A percentile compares a stretch with the other conserved stretches of the same genome.
Conservation (phyloP, 2,329 filamentous ascomycete genomes). For the Chlorencoelia australis region DNA sequence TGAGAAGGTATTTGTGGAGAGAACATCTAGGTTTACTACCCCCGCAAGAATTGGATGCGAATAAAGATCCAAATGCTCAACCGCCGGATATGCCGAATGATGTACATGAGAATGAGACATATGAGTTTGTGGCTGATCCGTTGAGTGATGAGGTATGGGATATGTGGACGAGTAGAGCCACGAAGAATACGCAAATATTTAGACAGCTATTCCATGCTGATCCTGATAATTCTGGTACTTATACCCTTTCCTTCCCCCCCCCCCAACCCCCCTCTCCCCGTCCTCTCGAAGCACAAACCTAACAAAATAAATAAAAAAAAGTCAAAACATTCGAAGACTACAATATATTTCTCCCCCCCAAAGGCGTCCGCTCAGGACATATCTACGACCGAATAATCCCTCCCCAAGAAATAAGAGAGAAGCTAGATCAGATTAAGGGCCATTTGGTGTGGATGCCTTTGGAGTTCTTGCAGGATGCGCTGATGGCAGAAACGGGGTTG, state of each 20-base stretch:
- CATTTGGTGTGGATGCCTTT: slow-evolving; percentile 96
- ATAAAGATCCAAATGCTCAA: slow-evolving; percentile 60
- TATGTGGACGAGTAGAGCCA: slow-evolving; percentile 59
- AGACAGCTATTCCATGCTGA: slow-evolving; percentile 78
- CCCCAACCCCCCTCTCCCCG: no score
- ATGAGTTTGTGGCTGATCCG: slow-evolving; percentile 61
- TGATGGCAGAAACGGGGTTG: slow-evolving; percentile 84
- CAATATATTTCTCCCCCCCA: slow-evolving; percentile 62
- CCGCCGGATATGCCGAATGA: slow-evolving; percentile 64
- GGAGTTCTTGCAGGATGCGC: slow-evolving; percentile 70
- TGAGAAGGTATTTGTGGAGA: slow-evolving; percentile 76
- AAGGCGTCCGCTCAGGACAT: slow-evolving; percentile 71
- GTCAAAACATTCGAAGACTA: slow-evolving; percentile 88
- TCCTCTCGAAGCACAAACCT: not conserved
- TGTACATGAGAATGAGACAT: slow-evolving; percentile 49
- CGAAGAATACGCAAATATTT: slow-evolving; percentile 64
- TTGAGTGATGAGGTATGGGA: slow-evolving; percentile 56
- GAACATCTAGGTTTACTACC: slow-evolving; percentile 80
- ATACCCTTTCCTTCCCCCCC: not conserved
- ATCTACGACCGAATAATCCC: slow-evolving; percentile 73
- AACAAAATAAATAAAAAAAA: slow-evolving; percentile 21
- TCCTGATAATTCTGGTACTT: slow-evolving; percentile 68
- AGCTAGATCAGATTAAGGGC: slow-evolving; percentile 71
- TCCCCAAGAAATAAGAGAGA: slow-evolving; percentile 59
- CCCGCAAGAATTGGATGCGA: slow-evolving; percentile 59